These are phyloP conservation scores for Triadica sebifera DNA, from an alignment of 345 rosid species.

Conservation along the genomic window DNA sequence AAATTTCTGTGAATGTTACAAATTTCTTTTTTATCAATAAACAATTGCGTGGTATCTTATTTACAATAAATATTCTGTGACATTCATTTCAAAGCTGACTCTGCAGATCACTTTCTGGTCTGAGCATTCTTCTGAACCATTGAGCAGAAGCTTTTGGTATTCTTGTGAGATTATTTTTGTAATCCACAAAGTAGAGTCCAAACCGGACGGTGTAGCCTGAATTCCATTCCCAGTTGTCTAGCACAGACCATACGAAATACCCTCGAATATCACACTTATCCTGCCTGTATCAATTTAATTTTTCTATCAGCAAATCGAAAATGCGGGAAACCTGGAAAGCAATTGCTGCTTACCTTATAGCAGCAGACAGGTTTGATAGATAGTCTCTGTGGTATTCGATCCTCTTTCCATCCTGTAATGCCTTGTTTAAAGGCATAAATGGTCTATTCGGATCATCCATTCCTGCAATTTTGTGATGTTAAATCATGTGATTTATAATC, in stretches of 20 bases:
- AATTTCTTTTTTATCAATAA: no score
- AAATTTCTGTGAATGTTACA: no score
- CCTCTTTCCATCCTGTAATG: slow-evolving; percentile 72
- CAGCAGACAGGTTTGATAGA: slow-evolving; percentile 81
- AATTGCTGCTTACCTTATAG: slow-evolving; percentile 58
- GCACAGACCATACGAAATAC: slow-evolving; percentile 83
- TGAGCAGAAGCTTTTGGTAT: slow-evolving; percentile 71
- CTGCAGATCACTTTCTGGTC: slow-evolving; percentile 18
- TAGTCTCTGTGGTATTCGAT: slow-evolving; percentile 79
- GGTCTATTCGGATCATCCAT: slow-evolving; percentile 77
- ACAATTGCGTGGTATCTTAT: no score
- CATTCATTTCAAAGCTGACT: slow-evolving; percentile 12
- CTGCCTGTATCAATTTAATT: slow-evolving; percentile 46
- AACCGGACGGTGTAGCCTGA: slow-evolving; percentile 84
- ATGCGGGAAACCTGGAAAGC: not conserved
- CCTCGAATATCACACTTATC: slow-evolving; percentile 65
- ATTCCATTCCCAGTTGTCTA: slow-evolving; percentile 98
- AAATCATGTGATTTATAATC: no score
- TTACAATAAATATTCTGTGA: no score
- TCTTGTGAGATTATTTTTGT: slow-evolving; percentile 72
- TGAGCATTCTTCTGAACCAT: slow-evolving; percentile 69
- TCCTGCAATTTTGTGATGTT: no score
- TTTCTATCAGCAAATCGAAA: slow-evolving; percentile 5
- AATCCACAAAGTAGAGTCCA: slow-evolving; percentile 77
- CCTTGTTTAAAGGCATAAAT: slow-evolving; percentile 52